A percentile compares a stretch with the other conserved stretches of the same genome.
Evolutionary conservation across 768 basidiomycete genomes (phyloP).

Genomic region (Tremella yokohamensis): DNA sequence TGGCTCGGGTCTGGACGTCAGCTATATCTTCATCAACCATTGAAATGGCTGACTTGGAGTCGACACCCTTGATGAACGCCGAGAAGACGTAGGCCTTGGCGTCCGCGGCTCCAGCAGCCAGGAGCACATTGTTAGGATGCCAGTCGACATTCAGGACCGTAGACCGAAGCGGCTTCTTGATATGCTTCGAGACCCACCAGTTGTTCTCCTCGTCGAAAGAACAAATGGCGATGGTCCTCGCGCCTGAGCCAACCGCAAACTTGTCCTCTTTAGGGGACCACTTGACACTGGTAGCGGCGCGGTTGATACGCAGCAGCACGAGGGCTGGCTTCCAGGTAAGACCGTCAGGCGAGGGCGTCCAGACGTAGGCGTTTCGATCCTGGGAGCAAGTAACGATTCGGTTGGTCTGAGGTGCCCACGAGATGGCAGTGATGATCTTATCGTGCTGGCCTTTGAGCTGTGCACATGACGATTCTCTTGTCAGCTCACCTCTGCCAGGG

Average conservation of each 20-base stretch:
- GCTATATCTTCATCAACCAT: neutral
- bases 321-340: slow-evolving; percentile 87
- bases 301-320: slow-evolving; percentile 89
- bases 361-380: slow-evolving; percentile 97
- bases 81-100: slow-evolving; percentile 97
- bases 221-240: slow-evolving; percentile 90
- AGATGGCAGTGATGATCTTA: slow-evolving; percentile 94
- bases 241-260: slow-evolving; percentile 96
- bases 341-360: slow-evolving; percentile 79
- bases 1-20: slow-evolving; percentile 65
- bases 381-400: slow-evolving; percentile 98
- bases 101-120: slow-evolving; percentile 95
- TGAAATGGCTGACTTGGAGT: slow-evolving; percentile 64
- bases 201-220: slow-evolving; percentile 96
- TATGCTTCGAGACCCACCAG: slow-evolving; percentile 96
- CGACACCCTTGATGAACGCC: slow-evolving; percentile 97
- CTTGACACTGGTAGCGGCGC: slow-evolving; percentile 88
- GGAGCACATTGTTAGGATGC: slow-evolving; percentile 97
- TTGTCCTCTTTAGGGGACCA: slow-evolving; percentile 99
- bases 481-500: slow-evolving; percentile 70
- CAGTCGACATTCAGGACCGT: slow-evolving; percentile 93
- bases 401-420: slow-evolving; percentile 96
- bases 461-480: slow-evolving; percentile 15
- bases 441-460: slow-evolving; percentile 70
- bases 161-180: slow-evolving; percentile 96